Percentiles rank a stretch among this genome's conserved stretches.
phyloP scores from a whole-genome alignment of 2,329 filamentous ascomycete genomes.

The Talaromyces sp. region DNA sequence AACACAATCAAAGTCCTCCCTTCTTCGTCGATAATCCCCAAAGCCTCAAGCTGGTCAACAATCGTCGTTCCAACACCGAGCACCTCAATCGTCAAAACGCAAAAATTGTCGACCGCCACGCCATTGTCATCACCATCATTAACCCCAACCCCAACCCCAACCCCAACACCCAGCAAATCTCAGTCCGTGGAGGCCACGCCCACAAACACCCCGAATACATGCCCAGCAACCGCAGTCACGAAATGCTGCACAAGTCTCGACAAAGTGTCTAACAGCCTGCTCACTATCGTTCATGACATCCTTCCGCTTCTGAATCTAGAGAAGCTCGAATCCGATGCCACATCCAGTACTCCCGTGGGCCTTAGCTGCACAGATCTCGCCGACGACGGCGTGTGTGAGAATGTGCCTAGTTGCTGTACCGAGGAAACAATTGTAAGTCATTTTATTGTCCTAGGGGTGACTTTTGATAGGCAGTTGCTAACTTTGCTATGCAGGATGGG shows the following conservation, averaged over 20 bases:
- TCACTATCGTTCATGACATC: not conserved
- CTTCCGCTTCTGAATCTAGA: conserved; percentile 1
- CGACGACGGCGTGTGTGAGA: not conserved
- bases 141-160: not conserved
- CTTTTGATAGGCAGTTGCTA: not conserved
- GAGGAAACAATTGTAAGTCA: conserved; percentile 5
- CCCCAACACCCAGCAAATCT: not conserved
- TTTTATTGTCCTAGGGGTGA: not conserved
- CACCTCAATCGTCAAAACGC: not conserved
- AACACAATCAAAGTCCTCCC: conserved; percentile 1
- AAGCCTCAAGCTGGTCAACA: not conserved
- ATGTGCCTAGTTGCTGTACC: conserved; percentile 8
- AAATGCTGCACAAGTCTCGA: conserved; percentile 10
- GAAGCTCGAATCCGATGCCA: not conserved
- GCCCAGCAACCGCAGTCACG: not conserved
- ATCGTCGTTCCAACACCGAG: not conserved
- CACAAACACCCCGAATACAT: not conserved
- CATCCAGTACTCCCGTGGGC: not conserved
- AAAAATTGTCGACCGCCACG: not conserved
- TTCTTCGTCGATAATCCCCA: conserved; percentile 3
- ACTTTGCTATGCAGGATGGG: not conserved
- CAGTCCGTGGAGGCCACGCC: not conserved
- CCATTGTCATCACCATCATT: not conserved
- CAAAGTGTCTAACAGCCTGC: not conserved
- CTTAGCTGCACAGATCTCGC: conserved; percentile 2